Evolutionary conservation across 495 filamentous ascomycete genomes (phyloP), one percentile per base, ranked within the genome.

Genomic region (Thermothielavioides terrestris): DNA sequence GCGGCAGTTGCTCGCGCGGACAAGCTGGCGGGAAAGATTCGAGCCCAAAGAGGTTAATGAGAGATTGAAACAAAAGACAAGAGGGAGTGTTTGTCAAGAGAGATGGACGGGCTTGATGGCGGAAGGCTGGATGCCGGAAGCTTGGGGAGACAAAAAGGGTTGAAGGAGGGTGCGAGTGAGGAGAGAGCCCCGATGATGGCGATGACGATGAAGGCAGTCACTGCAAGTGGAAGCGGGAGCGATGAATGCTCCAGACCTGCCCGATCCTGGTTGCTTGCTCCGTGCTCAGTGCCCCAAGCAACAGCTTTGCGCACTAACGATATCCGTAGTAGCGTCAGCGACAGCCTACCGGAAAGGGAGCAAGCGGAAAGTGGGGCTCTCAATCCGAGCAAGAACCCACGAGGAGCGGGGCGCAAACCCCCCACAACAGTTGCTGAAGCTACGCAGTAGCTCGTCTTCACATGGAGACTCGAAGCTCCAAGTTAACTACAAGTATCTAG

Each of bases 21-120:
- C 58, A 39, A 54, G 49, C 55, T 52, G 26, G 42, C 50, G 46
- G 56, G 28, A 57, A 42, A 42, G 38, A 44, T 52, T 57, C 42
- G 57, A 61, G 53, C 54, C 53, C 57, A 61, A 65, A 42, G 43
- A 38, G 53, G 53, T 61, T 59, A 65, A 65, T 61, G 62, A 65
- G 48, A 63, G 62, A 63, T 63, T 31, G 60, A 53, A 59, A 59
- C n/a, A n/a, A 52, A 52, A 47, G 47, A 27, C 37, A 54, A 50
- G 53, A 65, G 62, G 62, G 62, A 65, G 50, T 56, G 62, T n/a
- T n/a, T n/a, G n/a, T 63, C 44, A 45, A 32, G 50, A 60, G 53
- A 57, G 55, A 55, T 49, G 55, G 55, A 50, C 32, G 46, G 55
- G 38, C 18, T 39, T 38, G 52, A 36, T 47, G 54, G 50, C 47